Base-by-base conservation (phyloP, 1,139 yeast genomes). In the Blastobotrys buckinghamii region DNA sequence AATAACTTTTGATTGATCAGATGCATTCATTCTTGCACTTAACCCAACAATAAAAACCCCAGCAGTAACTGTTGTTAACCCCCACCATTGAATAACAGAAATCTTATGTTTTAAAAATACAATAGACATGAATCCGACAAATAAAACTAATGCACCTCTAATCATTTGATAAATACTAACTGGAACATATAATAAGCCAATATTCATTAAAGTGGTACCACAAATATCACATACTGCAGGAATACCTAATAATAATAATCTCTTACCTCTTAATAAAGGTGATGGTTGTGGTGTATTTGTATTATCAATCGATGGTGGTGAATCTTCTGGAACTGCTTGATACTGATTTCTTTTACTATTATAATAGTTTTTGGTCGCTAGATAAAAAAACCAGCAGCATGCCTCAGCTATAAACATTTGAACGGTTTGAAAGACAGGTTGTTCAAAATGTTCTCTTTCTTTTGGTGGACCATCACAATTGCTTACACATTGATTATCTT, bases 91-190 rank as follows among this genome's bases (percentile, higher is more conserved):
- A 40, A 81, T 65, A 53, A 76, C 73, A 26, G 81, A 70, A 45
- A 85, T 79, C 22, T 63, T 69, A 46, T 79, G 74, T 48, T 76
- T 73, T 56, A 86, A 73, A 58, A 84, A 84, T 0, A 82, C 35
- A 17, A 83, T 82, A 16, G 89, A 81, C 59, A 84, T 75, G 17
- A 81, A 65, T 1, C 90, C 95, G 30, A 85, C 95, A 68, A 84
- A 84, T 40, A 86, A 68, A 39, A 85, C 88, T 44, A 85, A 70
- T 0, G 90, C 77, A 4, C 95, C 95, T 55, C 95, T 72, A 13
- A 84, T 81, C 95, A 86, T 86, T 63, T 86, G 95, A 65, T 84
- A 86, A 42, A 85, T 76, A 1, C 90, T 82, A n/a, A 85, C 95
- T 0, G 95, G 94, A 1, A 82, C 81, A 62, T 81, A 79, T 15